phyloP scores from a whole-genome alignment of 805 yeast species.

The Candida arabinofermentans region DNA sequence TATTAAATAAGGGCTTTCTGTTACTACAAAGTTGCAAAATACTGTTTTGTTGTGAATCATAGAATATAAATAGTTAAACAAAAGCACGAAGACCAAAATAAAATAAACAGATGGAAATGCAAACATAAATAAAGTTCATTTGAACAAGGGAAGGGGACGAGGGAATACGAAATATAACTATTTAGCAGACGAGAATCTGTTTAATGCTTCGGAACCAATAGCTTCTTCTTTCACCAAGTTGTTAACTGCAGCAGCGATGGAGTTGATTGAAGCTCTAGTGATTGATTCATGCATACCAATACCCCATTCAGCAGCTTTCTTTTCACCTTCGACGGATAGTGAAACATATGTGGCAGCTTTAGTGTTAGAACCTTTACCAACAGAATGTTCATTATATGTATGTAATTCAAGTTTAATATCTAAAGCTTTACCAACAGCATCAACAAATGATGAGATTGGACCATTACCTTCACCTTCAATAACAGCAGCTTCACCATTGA shows the following conservation, averaged over 20 bases:
- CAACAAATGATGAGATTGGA: constrained; percentile 69
- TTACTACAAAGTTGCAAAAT: too few relatives aligned
- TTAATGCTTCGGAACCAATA: constrained; percentile 9
- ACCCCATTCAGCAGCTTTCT: constrained; percentile 59
- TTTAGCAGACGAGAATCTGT: constrained; percentile 2
- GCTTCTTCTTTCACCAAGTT: constrained; percentile 28
- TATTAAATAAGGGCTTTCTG: too few relatives aligned
- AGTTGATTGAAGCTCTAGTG: constrained; percentile 74
- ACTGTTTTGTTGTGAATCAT: too few relatives aligned
- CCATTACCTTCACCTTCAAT: constrained; percentile 69
- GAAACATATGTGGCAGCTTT: constrained; percentile 71
- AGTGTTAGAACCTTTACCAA: constrained; percentile 66
- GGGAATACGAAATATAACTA: background rate
- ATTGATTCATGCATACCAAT: constrained; percentile 91
- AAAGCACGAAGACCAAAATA: too few relatives aligned
- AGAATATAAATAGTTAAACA: too few relatives aligned
- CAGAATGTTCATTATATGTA: constrained; percentile 67
- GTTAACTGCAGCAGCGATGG: constrained; percentile 64
- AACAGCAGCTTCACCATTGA: constrained; percentile 31
- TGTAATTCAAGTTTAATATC: constrained; percentile 56
- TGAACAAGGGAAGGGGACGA: constrained; percentile 21
- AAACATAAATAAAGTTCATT: constrained; percentile 5
- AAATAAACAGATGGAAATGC: too few relatives aligned
- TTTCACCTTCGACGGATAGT: constrained; percentile 22
- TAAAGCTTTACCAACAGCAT: constrained; percentile 53